Conservation (phyloP, 2,329 filamentous ascomycete genomes). For the Diaporthe sp. region DNA sequence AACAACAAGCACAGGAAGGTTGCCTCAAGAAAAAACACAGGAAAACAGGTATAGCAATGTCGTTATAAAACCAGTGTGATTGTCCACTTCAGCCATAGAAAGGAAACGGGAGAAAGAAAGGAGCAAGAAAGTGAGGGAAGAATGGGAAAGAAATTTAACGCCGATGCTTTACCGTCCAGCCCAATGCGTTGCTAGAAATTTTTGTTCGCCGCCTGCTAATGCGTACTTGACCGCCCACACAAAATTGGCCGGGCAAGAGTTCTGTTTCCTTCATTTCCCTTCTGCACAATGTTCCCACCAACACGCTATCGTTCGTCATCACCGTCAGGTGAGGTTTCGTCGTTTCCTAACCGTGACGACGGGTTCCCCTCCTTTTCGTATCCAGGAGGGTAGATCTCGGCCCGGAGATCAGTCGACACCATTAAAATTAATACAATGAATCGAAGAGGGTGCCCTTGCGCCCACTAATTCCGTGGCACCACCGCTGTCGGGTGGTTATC, state of each 20-base stretch:
- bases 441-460: constrained; percentile 18
- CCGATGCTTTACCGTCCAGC: constrained; percentile 20
- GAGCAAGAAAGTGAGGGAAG: background rate
- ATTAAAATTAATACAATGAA: constrained; percentile 36
- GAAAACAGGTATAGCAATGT: constrained; percentile 7
- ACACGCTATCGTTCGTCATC: constrained; percentile 19
- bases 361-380: background rate
- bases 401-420: constrained; percentile 23
- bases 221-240: constrained; percentile 10
- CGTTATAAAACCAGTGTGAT: constrained; percentile 4
- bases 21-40: background rate
- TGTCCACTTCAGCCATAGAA: constrained; percentile 22
- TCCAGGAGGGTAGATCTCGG: constrained; percentile 22
- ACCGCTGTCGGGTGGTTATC: background rate
- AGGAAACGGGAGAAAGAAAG: too few species aligned
- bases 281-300: constrained; percentile 14
- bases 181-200: constrained; percentile 22
- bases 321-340: constrained; percentile 18
- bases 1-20: background rate
- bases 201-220: constrained; percentile 27
- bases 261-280: constrained; percentile 12
- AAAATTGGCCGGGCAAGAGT: constrained; percentile 2
- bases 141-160: constrained; percentile 2
- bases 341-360: constrained; percentile 23
- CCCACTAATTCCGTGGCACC: constrained; percentile 17